These are phyloP conservation scores for Tinospora cordifolia DNA, from an alignment of 164 flowering plant species.

Conservation along the genomic window DNA sequence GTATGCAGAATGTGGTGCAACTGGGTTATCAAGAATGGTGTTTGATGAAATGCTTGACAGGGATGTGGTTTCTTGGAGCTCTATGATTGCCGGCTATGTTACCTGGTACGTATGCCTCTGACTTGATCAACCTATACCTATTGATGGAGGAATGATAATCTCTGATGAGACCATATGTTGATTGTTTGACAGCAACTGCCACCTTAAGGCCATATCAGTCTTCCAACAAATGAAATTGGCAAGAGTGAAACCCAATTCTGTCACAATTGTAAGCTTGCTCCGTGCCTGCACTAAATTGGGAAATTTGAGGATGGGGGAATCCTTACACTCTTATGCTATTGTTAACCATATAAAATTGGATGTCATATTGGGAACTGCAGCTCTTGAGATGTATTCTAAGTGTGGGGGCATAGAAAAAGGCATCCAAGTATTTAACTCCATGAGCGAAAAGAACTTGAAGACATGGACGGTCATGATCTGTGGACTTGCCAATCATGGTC, in stretches of 20 bases:
- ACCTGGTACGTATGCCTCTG: conserved; percentile 25
- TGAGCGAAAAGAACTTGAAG: conserved; percentile 42
- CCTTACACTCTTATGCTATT: conserved; percentile 32
- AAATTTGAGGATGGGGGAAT: conserved; percentile 28
- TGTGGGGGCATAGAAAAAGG: conserved; percentile 48
- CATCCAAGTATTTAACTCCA: conserved; percentile 28
- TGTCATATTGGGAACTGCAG: conserved; percentile 42
- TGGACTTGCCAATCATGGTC: conserved; percentile 42
- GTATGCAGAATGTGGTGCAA: conserved; percentile 33
- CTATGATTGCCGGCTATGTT: conserved; percentile 49
- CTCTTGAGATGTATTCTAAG: conserved; percentile 49
- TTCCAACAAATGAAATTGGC: conserved; percentile 36
- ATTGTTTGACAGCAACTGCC: conserved; percentile 24
- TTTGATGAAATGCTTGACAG: conserved; percentile 52
- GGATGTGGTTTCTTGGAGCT: conserved; percentile 59
- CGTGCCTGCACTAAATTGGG: conserved; percentile 39
- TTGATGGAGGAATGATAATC: too few species aligned
- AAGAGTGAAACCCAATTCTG: conserved; percentile 38
- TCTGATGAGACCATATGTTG: neutral
- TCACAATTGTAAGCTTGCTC: conserved; percentile 49
- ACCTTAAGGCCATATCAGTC: conserved; percentile 28
- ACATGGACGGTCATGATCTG: conserved; percentile 55
- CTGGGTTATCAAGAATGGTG: conserved; percentile 30
- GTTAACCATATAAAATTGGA: conserved; percentile 27
- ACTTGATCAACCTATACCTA: neutral